A percentile compares a stretch with the other conserved stretches of the same genome.
These are phyloP conservation scores for Epichloe typhina DNA, from an alignment of 2,329 filamentous ascomycete genomes.

Conservation along the genomic window DNA sequence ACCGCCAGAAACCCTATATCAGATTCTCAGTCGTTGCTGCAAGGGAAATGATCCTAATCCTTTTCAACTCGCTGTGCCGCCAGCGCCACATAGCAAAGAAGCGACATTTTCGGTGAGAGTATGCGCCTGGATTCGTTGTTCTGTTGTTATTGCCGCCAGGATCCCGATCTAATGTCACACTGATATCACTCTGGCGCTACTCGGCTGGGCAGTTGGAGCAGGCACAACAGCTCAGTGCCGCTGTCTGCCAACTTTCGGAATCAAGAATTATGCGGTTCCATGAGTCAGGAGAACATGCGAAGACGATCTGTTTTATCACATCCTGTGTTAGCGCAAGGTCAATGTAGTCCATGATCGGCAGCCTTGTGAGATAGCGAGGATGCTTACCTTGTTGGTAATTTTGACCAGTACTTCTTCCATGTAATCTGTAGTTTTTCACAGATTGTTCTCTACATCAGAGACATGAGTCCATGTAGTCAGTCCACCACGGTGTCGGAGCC, in stretches of 20 bases:
- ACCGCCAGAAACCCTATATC: too few relatives aligned
- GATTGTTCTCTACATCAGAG: neutral
- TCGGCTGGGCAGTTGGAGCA: neutral
- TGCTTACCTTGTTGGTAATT: too few relatives aligned
- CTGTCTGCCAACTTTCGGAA: too few relatives aligned
- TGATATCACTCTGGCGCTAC: neutral
- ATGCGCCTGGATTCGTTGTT: neutral
- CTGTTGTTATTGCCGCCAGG: neutral
- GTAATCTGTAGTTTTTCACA: too few relatives aligned
- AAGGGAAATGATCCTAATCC: neutral
- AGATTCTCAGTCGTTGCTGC: neutral
- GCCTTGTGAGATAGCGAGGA: too few relatives aligned
- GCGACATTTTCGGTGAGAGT: neutral
- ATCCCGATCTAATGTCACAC: neutral
- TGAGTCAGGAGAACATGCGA: too few relatives aligned
- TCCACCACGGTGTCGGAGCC: neutral
- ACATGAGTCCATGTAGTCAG: neutral
- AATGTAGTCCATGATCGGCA: too few relatives aligned
- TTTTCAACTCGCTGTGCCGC: neutral
- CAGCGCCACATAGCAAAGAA: neutral
- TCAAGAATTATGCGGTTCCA: too few relatives aligned
- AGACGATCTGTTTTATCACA: too few relatives aligned
- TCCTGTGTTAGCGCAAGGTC: too few relatives aligned
- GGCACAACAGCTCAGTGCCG: neutral
- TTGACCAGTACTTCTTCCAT: too few relatives aligned